Conservation (phyloP, 768 basidiomycete genomes). For the Pleurotus sapidus region DNA sequence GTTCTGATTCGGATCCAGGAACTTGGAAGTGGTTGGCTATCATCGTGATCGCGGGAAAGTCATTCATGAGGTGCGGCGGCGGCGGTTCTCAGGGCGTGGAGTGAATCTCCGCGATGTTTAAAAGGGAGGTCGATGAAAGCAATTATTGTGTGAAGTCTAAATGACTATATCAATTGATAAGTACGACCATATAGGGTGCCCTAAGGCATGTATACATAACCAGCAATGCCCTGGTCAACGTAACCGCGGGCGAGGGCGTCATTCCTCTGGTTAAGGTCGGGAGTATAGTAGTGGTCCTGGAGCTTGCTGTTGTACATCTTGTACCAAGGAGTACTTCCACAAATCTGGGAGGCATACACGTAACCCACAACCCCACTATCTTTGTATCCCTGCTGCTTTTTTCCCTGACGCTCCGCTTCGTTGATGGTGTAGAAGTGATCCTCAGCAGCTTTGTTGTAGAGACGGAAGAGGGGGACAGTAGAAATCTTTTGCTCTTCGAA, state of each 20-base stretch:
- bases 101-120: too few species aligned
- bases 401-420: slow-evolving; percentile 3
- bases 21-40: too few species aligned
- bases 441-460: slow-evolving; percentile 8
- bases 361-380: slow-evolving; percentile 9
- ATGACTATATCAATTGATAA: too few species aligned
- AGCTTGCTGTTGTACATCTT: not conserved
- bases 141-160: too few species aligned
- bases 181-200: too few species aligned
- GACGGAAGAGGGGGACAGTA: slow-evolving; percentile 13
- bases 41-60: too few species aligned
- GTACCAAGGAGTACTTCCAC: slow-evolving; percentile 3
- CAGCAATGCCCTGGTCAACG: not conserved
- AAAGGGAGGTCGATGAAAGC: too few species aligned
- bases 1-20: too few species aligned
- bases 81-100: too few species aligned
- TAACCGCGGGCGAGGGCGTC: not conserved
- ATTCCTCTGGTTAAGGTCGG: not conserved
- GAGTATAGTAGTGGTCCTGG: slow-evolving; percentile 1
- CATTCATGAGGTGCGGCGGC: too few species aligned
- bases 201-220: slow-evolving; percentile 5
- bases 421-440: slow-evolving; percentile 14
- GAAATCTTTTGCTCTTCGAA: slow-evolving; percentile 8
- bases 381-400: slow-evolving; percentile 4
- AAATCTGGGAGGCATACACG: slow-evolving; percentile 6